Conservation (phyloP, 495 filamentous ascomycete genomes). For the Viridothelium virens region DNA sequence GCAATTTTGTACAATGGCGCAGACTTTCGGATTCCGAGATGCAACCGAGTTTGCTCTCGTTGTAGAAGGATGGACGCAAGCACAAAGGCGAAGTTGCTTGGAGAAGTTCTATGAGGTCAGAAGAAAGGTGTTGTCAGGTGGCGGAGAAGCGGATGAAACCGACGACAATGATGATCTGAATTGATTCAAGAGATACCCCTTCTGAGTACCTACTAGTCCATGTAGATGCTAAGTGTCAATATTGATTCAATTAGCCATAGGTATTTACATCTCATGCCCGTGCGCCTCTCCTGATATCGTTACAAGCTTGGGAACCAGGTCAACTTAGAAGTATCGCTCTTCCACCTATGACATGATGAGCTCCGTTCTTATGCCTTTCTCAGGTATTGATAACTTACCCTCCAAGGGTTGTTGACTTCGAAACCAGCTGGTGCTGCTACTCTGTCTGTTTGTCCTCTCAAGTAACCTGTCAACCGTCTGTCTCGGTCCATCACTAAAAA, state of each 20-base stretch:
- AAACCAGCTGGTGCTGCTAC: conserved; percentile 74
- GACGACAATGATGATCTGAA: conserved; percentile 5
- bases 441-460: conserved; percentile 80
- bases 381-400: conserved; percentile 42
- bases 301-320: not conserved
- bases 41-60: conserved; percentile 84
- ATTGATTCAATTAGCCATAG: not conserved
- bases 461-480: conserved; percentile 71
- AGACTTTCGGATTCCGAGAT: conserved; percentile 64
- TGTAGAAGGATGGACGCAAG: conserved; percentile 90
- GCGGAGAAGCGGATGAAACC: not conserved
- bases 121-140: conserved; percentile 28
- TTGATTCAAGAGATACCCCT: conserved; percentile 7
- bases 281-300: not conserved
- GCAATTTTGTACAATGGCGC: conserved; percentile 88
- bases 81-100: conserved; percentile 67
- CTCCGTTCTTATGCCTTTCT: not conserved
- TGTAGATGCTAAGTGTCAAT: not conserved
- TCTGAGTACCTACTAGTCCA: not conserved
- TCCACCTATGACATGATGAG: not conserved
- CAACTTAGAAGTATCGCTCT: not conserved
- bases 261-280: not conserved
- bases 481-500: conserved; percentile 92
- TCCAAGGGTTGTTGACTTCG: conserved; percentile 94
- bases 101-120: conserved; percentile 69